phyloP scores from a whole-genome alignment of 2,329 filamentous ascomycete species.

The Thielaviopsis ethacetica region DNA sequence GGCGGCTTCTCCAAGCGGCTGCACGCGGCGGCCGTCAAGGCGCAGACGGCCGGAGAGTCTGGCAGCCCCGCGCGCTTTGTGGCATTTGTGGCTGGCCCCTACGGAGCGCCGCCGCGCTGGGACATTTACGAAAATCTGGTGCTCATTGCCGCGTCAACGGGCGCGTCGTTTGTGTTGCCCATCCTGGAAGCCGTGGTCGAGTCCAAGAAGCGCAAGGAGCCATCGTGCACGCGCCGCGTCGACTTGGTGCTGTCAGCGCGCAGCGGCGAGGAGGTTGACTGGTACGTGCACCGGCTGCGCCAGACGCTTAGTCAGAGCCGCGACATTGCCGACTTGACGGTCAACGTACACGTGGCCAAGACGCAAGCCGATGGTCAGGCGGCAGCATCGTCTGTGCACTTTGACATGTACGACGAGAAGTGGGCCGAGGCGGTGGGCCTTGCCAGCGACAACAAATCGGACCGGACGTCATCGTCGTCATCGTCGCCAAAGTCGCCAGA shows the following conservation, averaged over 20 bases:
- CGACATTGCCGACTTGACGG: conserved; percentile 25
- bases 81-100: conserved; percentile 39
- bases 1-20: conserved; percentile 39
- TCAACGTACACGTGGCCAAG: conserved; percentile 37
- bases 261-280: conserved; percentile 36
- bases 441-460: neutral
- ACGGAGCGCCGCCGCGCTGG: conserved; percentile 37
- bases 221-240: conserved; percentile 34
- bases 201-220: conserved; percentile 15
- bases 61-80: conserved; percentile 20
- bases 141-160: conserved; percentile 44
- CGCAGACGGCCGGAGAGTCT: conserved; percentile 16
- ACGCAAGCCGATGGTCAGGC: conserved; percentile 20
- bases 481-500: neutral
- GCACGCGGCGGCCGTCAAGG: conserved; percentile 28
- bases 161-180: conserved; percentile 44
- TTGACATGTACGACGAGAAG: neutral
- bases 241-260: conserved; percentile 36
- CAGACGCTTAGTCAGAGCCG: conserved; percentile 27
- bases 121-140: conserved; percentile 42
- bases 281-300: conserved; percentile 35
- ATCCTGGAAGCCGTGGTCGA: conserved; percentile 39
- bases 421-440: neutral
- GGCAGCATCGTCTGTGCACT: neutral
- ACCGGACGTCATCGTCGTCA: neutral